Conservation (phyloP, 805 yeast species). For the Lachancea meyersii region DNA sequence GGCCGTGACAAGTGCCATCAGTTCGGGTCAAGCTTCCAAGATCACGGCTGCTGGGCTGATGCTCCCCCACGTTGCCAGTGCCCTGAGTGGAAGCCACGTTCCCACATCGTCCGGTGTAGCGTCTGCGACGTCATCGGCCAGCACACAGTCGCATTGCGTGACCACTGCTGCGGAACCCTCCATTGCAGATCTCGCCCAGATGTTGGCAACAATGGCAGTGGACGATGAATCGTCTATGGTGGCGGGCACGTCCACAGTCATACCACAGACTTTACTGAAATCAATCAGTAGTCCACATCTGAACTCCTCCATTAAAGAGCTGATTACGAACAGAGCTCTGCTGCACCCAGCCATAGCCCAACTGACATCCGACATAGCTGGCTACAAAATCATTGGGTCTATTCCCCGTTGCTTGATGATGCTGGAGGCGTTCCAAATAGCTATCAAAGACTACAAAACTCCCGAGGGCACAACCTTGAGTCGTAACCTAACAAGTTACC, state of each 20-base stretch:
- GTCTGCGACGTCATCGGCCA: conserved; percentile 8
- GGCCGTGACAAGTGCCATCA: conserved; percentile 31
- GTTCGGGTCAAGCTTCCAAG: conserved; percentile 28
- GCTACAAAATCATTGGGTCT: conserved; percentile 85
- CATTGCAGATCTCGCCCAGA: conserved; percentile 5
- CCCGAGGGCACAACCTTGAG: conserved; percentile 81
- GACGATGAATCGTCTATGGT: conserved; percentile 32
- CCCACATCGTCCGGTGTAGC: conserved; percentile 19
- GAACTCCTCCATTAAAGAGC: conserved; percentile 28
- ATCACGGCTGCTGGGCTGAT: conserved; percentile 33
- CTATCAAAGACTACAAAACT: conserved; percentile 73
- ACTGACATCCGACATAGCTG: conserved; percentile 71
- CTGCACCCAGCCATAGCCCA: conserved; percentile 84
- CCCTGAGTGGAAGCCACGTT: conserved; percentile 21
- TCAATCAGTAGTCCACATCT: conserved; percentile 25
- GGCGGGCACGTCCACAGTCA: conserved; percentile 35
- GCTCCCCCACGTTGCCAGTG: conserved; percentile 30
- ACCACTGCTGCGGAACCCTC: conserved; percentile 8
- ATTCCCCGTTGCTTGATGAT: conserved; percentile 77
- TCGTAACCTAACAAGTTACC: conserved; percentile 80
- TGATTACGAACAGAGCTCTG: conserved; percentile 38
- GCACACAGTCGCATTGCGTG: conserved; percentile 5
- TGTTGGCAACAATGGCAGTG: conserved; percentile 23
- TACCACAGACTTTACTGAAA: conserved; percentile 40
- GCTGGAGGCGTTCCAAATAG: conserved; percentile 76